Percentiles rank a stretch among this genome's conserved stretches.
Evolutionary conservation across 2,329 filamentous ascomycete species (phyloP).

Genomic region (Venturia asperata): DNA sequence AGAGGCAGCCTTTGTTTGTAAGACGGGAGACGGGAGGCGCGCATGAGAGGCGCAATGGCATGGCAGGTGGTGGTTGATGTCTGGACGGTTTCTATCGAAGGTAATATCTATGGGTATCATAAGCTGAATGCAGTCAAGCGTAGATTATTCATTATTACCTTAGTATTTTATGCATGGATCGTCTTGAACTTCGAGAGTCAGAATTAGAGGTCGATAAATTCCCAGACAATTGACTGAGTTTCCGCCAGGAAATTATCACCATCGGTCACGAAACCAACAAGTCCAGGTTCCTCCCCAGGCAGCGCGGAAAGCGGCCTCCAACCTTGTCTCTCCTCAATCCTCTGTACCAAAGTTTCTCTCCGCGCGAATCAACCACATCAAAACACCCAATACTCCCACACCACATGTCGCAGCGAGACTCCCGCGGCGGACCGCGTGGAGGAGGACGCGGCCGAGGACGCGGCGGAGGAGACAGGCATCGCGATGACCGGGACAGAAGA

Average conservation of each 20-base stretch:
- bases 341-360: not conserved
- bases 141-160: not conserved
- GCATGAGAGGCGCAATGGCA: conserved; percentile 12
- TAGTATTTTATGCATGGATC: not conserved
- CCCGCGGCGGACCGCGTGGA: not conserved
- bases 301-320: not conserved
- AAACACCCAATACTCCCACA: not conserved
- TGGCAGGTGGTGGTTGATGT: not conserved
- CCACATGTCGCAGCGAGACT: conserved; percentile 10
- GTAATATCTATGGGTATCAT: not conserved
- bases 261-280: not conserved
- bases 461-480: not conserved
- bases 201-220: not conserved
- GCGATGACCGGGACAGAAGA: not conserved
- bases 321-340: not conserved
- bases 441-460: not conserved
- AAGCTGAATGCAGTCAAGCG: not conserved
- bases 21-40: conserved; percentile 4
- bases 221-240: not conserved
- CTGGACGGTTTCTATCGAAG: not conserved
- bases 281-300: not conserved
- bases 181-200: not conserved
- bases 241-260: not conserved
- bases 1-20: not conserved
- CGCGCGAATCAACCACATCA: not conserved